These are phyloP conservation scores for Acarospora socialis DNA, from an alignment of 2,329 filamentous ascomycete species.

Conservation along the genomic window DNA sequence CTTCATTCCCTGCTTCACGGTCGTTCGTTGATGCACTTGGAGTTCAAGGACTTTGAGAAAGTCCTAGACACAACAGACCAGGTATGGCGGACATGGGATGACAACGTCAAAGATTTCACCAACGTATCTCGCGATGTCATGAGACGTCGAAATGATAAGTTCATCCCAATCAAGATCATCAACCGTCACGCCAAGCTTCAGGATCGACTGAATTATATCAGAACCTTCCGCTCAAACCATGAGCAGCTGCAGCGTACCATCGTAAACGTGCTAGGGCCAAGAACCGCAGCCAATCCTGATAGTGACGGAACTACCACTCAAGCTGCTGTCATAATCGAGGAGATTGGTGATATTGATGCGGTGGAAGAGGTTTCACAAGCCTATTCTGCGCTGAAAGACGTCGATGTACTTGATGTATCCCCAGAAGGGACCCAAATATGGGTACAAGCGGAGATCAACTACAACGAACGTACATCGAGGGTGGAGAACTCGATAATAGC, in stretches of 20 bases:
- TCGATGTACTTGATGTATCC: conserved; percentile 87
- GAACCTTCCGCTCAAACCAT: conserved; percentile 90
- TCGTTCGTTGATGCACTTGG: conserved; percentile 76
- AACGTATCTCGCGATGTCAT: conserved; percentile 94
- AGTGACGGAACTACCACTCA: too few relatives aligned
- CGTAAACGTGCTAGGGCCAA: conserved; percentile 82
- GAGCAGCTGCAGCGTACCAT: conserved; percentile 96
- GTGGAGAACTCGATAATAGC: conserved; percentile 99
- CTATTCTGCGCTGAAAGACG: conserved; percentile 85
- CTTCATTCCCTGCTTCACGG: conserved; percentile 78
- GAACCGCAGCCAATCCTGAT: conserved; percentile 39
- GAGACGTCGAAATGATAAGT: conserved; percentile 85
- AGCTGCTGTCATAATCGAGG: conserved; percentile 66
- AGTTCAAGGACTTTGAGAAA: conserved; percentile 76
- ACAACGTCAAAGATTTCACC: conserved; percentile 93
- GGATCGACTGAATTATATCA: conserved; percentile 81
- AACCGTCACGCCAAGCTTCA: conserved; percentile 81
- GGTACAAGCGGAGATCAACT: conserved; percentile 86
- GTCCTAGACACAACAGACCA: conserved; percentile 72
- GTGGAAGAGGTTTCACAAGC: conserved; percentile 92
- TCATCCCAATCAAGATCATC: conserved; percentile 93
- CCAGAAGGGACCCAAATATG: conserved; percentile 79
- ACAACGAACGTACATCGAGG: conserved; percentile 91
- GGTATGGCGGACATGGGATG: conserved; percentile 89
- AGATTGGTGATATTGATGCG: conserved; percentile 93